Evolutionary conservation across 306 rosid genomes (phyloP).

Genomic region (Quercus alba): DNA sequence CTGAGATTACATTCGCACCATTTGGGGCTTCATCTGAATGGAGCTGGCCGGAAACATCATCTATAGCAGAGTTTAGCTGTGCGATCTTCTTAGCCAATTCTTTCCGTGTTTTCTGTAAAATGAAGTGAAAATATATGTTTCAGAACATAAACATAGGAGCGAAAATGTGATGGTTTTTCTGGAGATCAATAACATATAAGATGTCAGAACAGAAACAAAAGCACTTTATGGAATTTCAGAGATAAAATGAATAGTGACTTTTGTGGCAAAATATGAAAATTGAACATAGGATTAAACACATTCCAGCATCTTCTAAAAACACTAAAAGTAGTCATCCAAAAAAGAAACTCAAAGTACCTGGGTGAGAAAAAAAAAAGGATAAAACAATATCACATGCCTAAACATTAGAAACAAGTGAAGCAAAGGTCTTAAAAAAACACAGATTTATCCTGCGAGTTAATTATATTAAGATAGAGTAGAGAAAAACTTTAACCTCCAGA

Average conservation of each 20-base stretch:
- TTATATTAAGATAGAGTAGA: conserved; percentile 17
- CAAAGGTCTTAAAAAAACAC: background rate
- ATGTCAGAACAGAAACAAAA: conserved; percentile 5
- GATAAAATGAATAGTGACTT: background rate
- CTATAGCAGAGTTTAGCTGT: conserved; percentile 86
- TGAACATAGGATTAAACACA: background rate
- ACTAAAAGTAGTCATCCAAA: too few species aligned
- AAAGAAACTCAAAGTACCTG: background rate
- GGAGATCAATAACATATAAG: conserved; percentile 7
- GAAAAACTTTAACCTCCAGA: conserved; percentile 63
- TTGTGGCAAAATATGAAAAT: background rate
- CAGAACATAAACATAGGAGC: conserved; percentile 2
- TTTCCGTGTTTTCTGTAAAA: conserved; percentile 76
- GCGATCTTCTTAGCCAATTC: conserved; percentile 80
- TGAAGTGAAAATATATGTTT: background rate
- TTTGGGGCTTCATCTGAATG: conserved; percentile 56
- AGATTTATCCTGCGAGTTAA: conserved; percentile 11
- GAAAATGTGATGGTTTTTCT: background rate
- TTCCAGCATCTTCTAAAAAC: background rate
- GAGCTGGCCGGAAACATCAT: conserved; percentile 84
- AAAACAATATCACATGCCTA: background rate
- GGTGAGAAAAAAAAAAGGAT: background rate
- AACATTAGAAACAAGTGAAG: conserved; percentile 8
- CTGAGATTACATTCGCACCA: conserved; percentile 64
- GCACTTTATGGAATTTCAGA: background rate